These are phyloP conservation scores for Nemania abortiva DNA, from an alignment of 2,329 filamentous ascomycete species.

Conservation along the genomic window DNA sequence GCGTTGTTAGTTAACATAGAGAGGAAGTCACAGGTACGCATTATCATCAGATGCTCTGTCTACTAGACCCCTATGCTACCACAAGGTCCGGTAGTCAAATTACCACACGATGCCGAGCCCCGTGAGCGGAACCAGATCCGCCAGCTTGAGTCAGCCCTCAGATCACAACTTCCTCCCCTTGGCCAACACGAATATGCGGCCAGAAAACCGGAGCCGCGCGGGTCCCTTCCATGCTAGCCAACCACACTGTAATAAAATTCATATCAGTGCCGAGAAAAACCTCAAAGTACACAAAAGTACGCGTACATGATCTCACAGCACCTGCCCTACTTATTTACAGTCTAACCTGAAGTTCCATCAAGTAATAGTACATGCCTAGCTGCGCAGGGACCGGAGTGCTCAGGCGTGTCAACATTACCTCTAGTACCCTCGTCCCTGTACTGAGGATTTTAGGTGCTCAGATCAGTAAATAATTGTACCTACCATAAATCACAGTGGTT, in stretches of 20 bases:
- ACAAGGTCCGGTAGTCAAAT: too few relatives aligned
- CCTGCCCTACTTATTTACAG: not conserved
- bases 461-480: not conserved
- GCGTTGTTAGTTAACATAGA: not conserved
- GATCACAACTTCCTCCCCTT: not conserved
- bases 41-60: not conserved
- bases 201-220: not conserved
- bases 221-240: not conserved
- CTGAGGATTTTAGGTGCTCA: not conserved
- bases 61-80: not conserved
- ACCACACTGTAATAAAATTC: not conserved
- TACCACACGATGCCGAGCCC: not conserved
- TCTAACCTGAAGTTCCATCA: not conserved
- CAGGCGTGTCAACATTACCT: not conserved
- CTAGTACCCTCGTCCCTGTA: not conserved
- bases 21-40: not conserved
- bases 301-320: not conserved
- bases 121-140: not conserved
- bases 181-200: not conserved
- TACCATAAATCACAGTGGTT: not conserved
- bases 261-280: not conserved
- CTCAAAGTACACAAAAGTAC: not conserved
- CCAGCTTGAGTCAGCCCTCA: not conserved
- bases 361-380: not conserved
- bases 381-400: not conserved